phyloP scores from a whole-genome alignment of 1,139 yeast genomes.

The Pichia sp. region DNA sequence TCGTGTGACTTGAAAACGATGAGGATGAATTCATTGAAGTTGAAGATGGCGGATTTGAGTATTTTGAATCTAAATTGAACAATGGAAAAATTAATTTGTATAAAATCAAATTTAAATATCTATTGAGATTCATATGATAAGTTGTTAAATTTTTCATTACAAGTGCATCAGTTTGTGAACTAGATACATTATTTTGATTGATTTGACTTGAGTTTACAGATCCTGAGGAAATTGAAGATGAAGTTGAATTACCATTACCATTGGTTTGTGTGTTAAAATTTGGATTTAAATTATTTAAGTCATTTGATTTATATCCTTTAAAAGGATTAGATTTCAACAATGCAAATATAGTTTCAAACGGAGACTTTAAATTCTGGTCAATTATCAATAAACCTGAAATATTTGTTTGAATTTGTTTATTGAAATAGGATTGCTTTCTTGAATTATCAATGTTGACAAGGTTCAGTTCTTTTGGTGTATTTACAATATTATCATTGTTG shows the following conservation, averaged over 20 bases:
- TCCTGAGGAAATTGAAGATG: constrained; percentile 1
- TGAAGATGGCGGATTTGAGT: neutral
- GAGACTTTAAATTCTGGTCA: constrained; percentile 23
- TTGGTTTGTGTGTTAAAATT: neutral
- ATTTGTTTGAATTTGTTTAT: constrained; percentile 13
- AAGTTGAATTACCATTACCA: neutral
- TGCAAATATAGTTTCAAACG: constrained; percentile 22
- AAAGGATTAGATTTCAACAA: constrained; percentile 22
- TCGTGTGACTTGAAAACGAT: neutral
- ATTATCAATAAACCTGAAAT: constrained; percentile 19
- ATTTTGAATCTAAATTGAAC: constrained; percentile 12
- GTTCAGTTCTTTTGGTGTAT: neutral
- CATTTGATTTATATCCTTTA: constrained; percentile 23
- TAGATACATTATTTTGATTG: neutral
- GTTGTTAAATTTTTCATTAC: constrained; percentile 20
- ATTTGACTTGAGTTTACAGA: neutral
- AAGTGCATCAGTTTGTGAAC: neutral
- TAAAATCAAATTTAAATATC: constrained; percentile 28
- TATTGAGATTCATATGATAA: constrained; percentile 31
- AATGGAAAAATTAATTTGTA: constrained; percentile 30
- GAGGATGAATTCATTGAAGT: neutral
- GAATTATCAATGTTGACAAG: neutral
- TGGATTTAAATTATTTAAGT: neutral
- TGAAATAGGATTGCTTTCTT: neutral
- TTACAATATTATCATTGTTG: neutral